phyloP scores from a whole-genome alignment of 2,329 filamentous ascomycete genomes.

The Gnomoniopsis sp. region DNA sequence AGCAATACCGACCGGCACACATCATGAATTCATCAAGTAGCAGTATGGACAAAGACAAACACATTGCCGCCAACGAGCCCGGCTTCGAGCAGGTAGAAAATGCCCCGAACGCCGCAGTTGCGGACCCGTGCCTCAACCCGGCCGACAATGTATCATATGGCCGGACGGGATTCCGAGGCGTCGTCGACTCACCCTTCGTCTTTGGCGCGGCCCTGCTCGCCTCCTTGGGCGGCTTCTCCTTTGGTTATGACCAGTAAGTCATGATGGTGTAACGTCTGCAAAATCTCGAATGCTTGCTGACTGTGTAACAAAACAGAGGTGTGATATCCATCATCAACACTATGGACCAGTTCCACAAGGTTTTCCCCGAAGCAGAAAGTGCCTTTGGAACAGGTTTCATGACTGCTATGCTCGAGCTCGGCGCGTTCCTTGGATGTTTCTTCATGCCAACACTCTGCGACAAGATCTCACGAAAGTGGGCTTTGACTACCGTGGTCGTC shows the following conservation, averaged over 20 bases:
- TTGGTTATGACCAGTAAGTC: conserved; percentile 20
- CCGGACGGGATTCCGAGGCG: conserved; percentile 26
- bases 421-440: conserved; percentile 32
- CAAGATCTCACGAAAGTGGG: conserved; percentile 39
- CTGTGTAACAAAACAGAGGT: conserved; percentile 8
- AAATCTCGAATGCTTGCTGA: not conserved
- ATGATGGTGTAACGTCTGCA: not conserved
- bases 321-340: conserved; percentile 45
- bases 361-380: conserved; percentile 29
- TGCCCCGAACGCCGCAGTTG: too few species aligned
- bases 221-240: conserved; percentile 38
- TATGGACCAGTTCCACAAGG: conserved; percentile 40
- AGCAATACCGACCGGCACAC: too few species aligned
- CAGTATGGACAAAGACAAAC: too few species aligned
- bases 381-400: conserved; percentile 37
- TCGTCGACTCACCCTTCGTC: conserved; percentile 36
- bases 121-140: not conserved
- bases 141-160: conserved; percentile 24
- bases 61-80: too few species aligned
- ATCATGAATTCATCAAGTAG: too few species aligned
- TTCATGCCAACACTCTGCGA: conserved; percentile 36
- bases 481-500: conserved; percentile 33
- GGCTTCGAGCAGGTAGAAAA: too few species aligned
- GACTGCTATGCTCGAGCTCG: conserved; percentile 40
- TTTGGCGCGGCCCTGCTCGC: conserved; percentile 35